These are phyloP conservation scores for Styphnolobium japonicum DNA, from an alignment of 306 rosid species.

Conservation along the genomic window DNA sequence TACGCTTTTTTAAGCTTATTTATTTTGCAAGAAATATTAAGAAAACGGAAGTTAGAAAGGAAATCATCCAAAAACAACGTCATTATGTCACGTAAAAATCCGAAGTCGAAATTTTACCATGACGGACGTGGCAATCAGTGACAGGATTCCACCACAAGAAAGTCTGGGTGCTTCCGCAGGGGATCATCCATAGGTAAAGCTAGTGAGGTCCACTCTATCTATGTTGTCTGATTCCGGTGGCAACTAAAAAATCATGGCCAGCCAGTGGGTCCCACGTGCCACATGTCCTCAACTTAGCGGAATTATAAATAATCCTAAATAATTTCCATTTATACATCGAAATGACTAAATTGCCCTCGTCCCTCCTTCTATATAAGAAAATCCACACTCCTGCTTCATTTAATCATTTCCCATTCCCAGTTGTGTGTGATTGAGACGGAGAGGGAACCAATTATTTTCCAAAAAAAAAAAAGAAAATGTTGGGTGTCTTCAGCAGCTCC, in stretches of 20 bases:
- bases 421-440: too few relatives aligned
- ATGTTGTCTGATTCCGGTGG: background rate
- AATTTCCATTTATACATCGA: background rate
- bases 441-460: too few relatives aligned
- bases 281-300: background rate
- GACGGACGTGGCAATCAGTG: background rate
- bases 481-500: slow-evolving; percentile 85
- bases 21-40: too few relatives aligned
- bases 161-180: background rate
- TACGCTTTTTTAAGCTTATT: too few relatives aligned
- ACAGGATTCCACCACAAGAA: background rate
- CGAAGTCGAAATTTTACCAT: too few relatives aligned
- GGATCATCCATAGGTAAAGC: background rate
- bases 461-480: slow-evolving; percentile 43
- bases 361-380: slow-evolving; percentile 27
- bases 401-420: slow-evolving; percentile 27
- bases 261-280: slow-evolving; percentile 12
- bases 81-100: too few relatives aligned
- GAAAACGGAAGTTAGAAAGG: too few relatives aligned
- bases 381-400: background rate
- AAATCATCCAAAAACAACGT: too few relatives aligned
- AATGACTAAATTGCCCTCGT: slow-evolving; percentile 36
- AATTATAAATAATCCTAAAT: background rate
- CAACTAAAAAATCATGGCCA: background rate
- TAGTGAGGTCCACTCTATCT: background rate